Evolutionary conservation across 2,329 filamentous ascomycete species (phyloP).

Genomic region (Epichloe brachyelytri): DNA sequence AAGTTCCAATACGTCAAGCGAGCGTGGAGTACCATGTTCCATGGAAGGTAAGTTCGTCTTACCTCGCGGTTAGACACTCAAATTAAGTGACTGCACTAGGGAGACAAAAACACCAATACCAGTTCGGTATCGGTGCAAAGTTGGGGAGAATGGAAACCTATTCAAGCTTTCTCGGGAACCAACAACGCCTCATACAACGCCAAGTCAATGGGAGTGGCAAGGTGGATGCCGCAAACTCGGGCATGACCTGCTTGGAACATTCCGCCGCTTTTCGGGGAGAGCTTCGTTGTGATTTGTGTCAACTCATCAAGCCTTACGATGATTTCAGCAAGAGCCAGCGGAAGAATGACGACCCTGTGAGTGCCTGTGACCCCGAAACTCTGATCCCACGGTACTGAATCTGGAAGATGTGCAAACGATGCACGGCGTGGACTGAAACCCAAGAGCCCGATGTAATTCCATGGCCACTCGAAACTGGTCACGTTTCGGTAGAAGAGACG

Average conservation of each 20-base stretch:
- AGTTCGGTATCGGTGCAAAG: conserved; percentile 19
- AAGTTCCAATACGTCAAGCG: background rate
- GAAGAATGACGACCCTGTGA: conserved; percentile 17
- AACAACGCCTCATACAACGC: conserved; percentile 16
- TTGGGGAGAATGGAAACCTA: conserved; percentile 24
- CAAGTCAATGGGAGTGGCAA: conserved; percentile 5
- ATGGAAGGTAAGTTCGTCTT: background rate
- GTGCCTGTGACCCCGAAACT: conserved; percentile 4
- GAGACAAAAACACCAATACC: background rate
- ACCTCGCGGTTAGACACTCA: background rate
- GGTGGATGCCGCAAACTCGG: conserved; percentile 18
- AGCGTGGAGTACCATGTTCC: background rate
- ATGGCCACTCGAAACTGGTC: conserved; percentile 18
- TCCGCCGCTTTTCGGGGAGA: conserved; percentile 13
- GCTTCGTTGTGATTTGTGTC: conserved; percentile 20
- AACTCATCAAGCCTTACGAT: conserved; percentile 13
- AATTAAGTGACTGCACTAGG: background rate
- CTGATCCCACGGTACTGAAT: background rate
- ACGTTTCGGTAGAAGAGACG: conserved; percentile 19
- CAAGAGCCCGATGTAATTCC: conserved; percentile 22
- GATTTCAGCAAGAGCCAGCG: conserved; percentile 20
- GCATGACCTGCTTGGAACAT: conserved; percentile 26
- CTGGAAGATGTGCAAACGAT: conserved; percentile 20
- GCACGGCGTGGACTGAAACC: conserved; percentile 22
- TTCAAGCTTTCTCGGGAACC: conserved; percentile 19